Evolutionary conservation across 305 asterid genomes (phyloP).

Genomic region (Fraxinus greggii): DNA sequence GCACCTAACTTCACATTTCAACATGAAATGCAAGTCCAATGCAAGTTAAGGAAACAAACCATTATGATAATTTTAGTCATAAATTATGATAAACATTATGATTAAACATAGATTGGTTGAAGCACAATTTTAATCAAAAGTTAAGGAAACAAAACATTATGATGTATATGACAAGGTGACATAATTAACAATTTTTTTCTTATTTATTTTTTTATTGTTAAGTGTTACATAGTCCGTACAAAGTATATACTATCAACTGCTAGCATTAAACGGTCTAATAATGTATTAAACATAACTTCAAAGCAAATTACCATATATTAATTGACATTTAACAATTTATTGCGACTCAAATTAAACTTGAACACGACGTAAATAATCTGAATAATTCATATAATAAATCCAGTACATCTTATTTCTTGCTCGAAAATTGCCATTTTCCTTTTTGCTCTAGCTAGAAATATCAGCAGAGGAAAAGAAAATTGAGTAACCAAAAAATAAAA

Average conservation of each 20-base stretch:
- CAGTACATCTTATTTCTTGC: background rate
- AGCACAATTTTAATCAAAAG: no score
- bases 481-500: background rate
- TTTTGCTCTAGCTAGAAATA: background rate
- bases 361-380: background rate
- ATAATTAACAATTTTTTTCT: no score
- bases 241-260: background rate
- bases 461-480: background rate
- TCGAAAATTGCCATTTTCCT: background rate
- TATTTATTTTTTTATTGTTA: no score
- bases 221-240: background rate
- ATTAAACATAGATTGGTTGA: no score
- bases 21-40: no score
- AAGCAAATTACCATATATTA: background rate
- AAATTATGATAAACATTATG: no score
- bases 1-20: slow-evolving; percentile 43
- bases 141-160: no score
- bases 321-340: background rate
- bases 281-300: no score
- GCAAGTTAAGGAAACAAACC: no score
- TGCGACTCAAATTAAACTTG: background rate
- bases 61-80: no score
- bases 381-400: background rate
- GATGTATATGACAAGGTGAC: no score
- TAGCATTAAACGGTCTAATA: background rate